Evolutionary conservation across 2,329 filamentous ascomycete genomes (phyloP), one percentile per base, ranked within the genome.

Genomic region (Gyromitra esculenta): DNA sequence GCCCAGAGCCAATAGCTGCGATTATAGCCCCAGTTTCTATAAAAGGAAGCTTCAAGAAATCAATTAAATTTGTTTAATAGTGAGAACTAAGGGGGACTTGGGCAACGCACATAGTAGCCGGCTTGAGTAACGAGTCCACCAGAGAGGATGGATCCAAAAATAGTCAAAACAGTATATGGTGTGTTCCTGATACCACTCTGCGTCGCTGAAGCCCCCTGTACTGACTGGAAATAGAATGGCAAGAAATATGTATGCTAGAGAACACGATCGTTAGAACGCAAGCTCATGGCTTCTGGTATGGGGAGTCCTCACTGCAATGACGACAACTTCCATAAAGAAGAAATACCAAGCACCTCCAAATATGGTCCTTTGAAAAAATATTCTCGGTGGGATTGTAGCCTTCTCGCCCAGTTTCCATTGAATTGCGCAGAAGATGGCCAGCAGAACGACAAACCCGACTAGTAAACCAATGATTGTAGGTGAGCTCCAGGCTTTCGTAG

Each of bases 161-260:
- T 84, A 73, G 84, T 60, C 3, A 69, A 52, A 7, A 62, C 39
- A 15, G 54, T 59, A 60, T 69, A 69, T 9, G 82, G 81, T 3
- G 81, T 81, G 8, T 85, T 79, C 59, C 83, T 83, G 63, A 87
- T 85, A 18, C 85, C 85, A 5, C 85, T 86, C 48, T 84, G 83
- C 63, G 85, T 83, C 5, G 85, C 85, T 2, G 82, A 82, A 11
- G 82, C 82, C 4, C 82, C 83, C 67, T 84, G 84, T 76, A 86
- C 83, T 4, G 84, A 85, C 77, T 87, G 85, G 79, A 87, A 86
- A 82, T 84, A 86, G 67, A 86, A 83, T 0, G 85, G 85, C 1
- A 86, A 73, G 73, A 83, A 85, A 71, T 84, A 85, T 15, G 66
- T 60, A 69, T 69, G 66, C 66, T 69, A 37, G 2, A 43, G 31